Percentiles rank a stretch among this genome's conserved stretches.
Evolutionary conservation across 306 rosid species (phyloP).

Genomic region (Casuarina equisetifolia): DNA sequence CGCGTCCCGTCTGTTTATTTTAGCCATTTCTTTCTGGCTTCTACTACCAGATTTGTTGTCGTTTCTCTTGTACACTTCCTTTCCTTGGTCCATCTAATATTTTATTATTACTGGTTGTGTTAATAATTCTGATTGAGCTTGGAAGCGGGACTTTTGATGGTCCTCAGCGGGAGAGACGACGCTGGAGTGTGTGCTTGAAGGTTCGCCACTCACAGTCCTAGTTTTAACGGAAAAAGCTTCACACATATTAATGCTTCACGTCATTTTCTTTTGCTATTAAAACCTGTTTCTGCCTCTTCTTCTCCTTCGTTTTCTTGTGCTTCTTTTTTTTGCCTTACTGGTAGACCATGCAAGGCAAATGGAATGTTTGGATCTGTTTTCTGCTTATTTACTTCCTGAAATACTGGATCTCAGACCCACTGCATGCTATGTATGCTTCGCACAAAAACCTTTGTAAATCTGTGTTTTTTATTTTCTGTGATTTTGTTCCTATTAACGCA

Average conservation of each 20-base stretch:
- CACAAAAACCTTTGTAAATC: background rate
- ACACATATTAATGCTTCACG: background rate
- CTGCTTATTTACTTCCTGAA: background rate
- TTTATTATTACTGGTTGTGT: background rate
- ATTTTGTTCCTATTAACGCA: background rate
- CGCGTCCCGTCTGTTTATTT: background rate
- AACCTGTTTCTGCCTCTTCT: background rate
- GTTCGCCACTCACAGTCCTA: constrained; percentile 39
- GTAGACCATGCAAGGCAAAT: constrained; percentile 18
- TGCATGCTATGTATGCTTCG: background rate
- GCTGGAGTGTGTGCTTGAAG: constrained; percentile 3
- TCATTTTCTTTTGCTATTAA: constrained; percentile 12
- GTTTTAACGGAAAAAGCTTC: constrained; percentile 38
- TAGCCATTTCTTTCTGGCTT: background rate
- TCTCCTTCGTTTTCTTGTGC: background rate
- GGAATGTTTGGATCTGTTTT: constrained; percentile 6
- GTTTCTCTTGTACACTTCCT: background rate
- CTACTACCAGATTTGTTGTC: background rate
- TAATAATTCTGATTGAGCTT: constrained; percentile 14
- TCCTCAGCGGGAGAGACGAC: constrained; percentile 19
- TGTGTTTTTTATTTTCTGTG: background rate
- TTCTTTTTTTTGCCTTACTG: background rate
- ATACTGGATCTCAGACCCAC: too few species aligned
- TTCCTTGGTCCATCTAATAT: background rate
- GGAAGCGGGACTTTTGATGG: constrained; percentile 61